phyloP scores from a whole-genome alignment of 805 yeast species.

The Saccharomyces jurei region DNA sequence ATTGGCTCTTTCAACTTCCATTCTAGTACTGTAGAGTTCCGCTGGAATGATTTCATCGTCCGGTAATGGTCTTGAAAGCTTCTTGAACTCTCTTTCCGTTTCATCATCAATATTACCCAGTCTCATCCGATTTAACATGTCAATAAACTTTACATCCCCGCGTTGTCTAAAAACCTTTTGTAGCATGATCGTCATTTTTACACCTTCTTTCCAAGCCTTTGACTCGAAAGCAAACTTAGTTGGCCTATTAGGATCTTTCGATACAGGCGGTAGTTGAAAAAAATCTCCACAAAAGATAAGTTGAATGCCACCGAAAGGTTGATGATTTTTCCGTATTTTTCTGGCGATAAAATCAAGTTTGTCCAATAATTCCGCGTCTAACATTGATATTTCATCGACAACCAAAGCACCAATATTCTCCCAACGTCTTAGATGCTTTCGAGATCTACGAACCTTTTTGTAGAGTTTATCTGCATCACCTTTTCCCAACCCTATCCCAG shows the following conservation, averaged over 20 bases:
- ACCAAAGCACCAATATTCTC: slow-evolving; percentile 46
- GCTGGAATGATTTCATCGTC: slow-evolving; percentile 63
- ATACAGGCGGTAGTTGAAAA: slow-evolving; percentile 67
- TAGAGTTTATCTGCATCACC: slow-evolving; percentile 41
- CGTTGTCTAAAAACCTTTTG: slow-evolving; percentile 68
- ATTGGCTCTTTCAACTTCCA: slow-evolving; percentile 66
- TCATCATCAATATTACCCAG: slow-evolving; percentile 46
- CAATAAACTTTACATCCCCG: slow-evolving; percentile 60
- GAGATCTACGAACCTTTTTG: slow-evolving; percentile 46
- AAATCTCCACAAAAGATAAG: slow-evolving; percentile 73
- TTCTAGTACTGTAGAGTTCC: slow-evolving; percentile 62
- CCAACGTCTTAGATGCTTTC: slow-evolving; percentile 50
- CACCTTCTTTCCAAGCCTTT: slow-evolving; percentile 50
- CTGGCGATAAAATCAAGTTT: slow-evolving; percentile 56
- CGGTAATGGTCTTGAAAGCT: slow-evolving; percentile 45
- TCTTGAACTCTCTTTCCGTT: slow-evolving; percentile 43
- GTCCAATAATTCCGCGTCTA: slow-evolving; percentile 59
- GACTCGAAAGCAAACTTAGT: slow-evolving; percentile 58
- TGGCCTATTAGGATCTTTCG: slow-evolving; percentile 23
- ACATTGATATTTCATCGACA: slow-evolving; percentile 76
- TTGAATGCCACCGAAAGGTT: slow-evolving; percentile 79
- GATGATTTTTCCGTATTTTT: slow-evolving; percentile 35
- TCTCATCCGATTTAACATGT: slow-evolving; percentile 71
- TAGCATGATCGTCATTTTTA: slow-evolving; percentile 50
- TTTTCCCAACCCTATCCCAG: slow-evolving; percentile 69